Evolutionary conservation across 352 stramenopile species (phyloP), one percentile per base, ranked within the genome.

Genomic region (Pythium volutum): DNA sequence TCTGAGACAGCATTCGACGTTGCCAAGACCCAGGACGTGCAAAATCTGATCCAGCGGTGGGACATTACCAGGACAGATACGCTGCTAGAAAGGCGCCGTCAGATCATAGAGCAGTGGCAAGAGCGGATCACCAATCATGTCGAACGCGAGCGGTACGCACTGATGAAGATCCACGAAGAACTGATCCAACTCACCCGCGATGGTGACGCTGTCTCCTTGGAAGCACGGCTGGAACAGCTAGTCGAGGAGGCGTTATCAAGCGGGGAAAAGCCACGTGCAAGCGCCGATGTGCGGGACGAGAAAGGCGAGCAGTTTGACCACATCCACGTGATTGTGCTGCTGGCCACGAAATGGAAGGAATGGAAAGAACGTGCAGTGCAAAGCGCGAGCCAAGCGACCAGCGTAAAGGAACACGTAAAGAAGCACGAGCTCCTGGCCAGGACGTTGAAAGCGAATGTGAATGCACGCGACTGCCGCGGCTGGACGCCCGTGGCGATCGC

Each of bases 401-500:
- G 50, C 38, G 73, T 76, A 33, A 58, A 65, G 20, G 64, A 57
- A 14, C 52, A 63, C 11, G 36, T 20, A 4, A 33, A 57, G 22
- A 29, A 71, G 36, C 63, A 70, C 26, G 51, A 63, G n/a, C 50
- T 80, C 49, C 69, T 88, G 12, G 64, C 67, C 20, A 80, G 79
- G 22, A 65, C 80, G 1, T 76, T 82, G 56, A 88, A 88, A 55
- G 71, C 75, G 6, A 90, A 88, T 31, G 76, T 89, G 15, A 91
- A 90, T 23, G 75, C 81, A 0, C 73, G 86, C 0, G 88, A 96
- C 60, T 76, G 75, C 45, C 89, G 93, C 22, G 88, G 89, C 2
- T 97, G 89, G 88, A 96, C 84, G 25, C 81, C 87, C 0, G 75
- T 88, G 11, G 69, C 83, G 25, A 91, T 97, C 34, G 87, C 87